Evolutionary conservation across 345 rosid genomes (phyloP).

Genomic region (Noccaea bulbosa): DNA sequence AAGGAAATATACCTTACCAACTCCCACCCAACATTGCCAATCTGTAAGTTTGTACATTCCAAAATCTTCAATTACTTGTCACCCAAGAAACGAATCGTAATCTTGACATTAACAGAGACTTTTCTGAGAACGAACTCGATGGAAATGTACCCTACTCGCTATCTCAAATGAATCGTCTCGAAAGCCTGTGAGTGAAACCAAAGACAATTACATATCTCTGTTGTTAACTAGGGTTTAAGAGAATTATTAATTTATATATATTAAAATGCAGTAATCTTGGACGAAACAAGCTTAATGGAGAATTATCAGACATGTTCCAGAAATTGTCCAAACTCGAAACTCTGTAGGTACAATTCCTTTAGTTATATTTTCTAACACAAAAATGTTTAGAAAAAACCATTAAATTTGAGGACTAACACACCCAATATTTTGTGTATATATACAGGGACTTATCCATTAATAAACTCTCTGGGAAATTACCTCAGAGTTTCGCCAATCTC

Average conservation of each 20-base stretch:
- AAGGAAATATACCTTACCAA: constrained; percentile 82
- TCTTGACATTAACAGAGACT: constrained; percentile 61
- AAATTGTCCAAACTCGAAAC: constrained; percentile 66
- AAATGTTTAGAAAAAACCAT: background rate
- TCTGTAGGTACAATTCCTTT: constrained; percentile 63
- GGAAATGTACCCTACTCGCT: constrained; percentile 87
- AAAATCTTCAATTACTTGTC: constrained; percentile 5
- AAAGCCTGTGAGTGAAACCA: constrained; percentile 61
- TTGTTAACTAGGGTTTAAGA: constrained; percentile 21
- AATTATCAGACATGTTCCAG: constrained; percentile 78
- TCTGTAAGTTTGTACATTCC: constrained; percentile 54
- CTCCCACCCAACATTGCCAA: constrained; percentile 76
- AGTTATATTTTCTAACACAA: background rate
- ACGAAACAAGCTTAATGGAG: constrained; percentile 74
- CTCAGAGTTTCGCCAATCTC: constrained; percentile 66
- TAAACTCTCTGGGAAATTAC: constrained; percentile 69
- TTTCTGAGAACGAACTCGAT: constrained; percentile 69
- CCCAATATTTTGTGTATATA: constrained; percentile 6
- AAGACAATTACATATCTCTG: background rate
- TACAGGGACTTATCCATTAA: constrained; percentile 77
- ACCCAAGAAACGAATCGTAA: constrained; percentile 15
- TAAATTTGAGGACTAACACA: constrained; percentile 20
- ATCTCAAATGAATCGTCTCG: constrained; percentile 67
- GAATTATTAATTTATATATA: background rate
- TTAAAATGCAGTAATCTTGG: constrained; percentile 61